Conservation (phyloP, 2,329 filamentous ascomycete species). For the Xylariales sp. region DNA sequence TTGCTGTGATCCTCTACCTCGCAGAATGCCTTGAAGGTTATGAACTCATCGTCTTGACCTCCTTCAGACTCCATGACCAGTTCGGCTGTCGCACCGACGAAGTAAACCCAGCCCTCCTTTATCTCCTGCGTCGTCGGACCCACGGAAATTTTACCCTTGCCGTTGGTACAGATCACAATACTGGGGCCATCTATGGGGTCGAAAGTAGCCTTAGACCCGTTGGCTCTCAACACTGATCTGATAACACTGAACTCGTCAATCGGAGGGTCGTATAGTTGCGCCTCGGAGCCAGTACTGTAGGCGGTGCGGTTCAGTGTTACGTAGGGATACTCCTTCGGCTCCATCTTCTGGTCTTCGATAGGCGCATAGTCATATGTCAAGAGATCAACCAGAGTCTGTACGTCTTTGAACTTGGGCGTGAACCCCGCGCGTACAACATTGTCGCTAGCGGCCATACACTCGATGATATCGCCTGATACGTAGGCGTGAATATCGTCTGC, state of each 20-base stretch:
- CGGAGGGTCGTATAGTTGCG: slow-evolving; percentile 83
- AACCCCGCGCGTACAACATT: slow-evolving; percentile 97
- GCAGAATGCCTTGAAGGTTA: slow-evolving; percentile 91
- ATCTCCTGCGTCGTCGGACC: slow-evolving; percentile 75
- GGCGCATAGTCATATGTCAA: slow-evolving; percentile 94
- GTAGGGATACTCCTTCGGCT: slow-evolving; percentile 79
- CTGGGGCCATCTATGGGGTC: slow-evolving; percentile 84
- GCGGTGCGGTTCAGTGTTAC: slow-evolving; percentile 74
- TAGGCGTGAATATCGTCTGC: slow-evolving; percentile 98
- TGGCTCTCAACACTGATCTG: slow-evolving; percentile 66
- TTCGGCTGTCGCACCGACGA: slow-evolving; percentile 85
- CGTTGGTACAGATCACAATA: slow-evolving; percentile 85
- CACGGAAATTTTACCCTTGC: slow-evolving; percentile 78
- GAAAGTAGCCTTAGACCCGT: slow-evolving; percentile 79
- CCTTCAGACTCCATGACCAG: slow-evolving; percentile 67
- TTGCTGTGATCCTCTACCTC: slow-evolving; percentile 60
- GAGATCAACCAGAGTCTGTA: slow-evolving; percentile 81
- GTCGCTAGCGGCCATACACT: slow-evolving; percentile 99
- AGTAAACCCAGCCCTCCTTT: slow-evolving; percentile 70
- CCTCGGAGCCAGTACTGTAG: slow-evolving; percentile 71
- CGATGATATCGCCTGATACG: slow-evolving; percentile 87
- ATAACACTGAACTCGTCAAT: slow-evolving; percentile 96
- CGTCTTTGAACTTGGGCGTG: slow-evolving; percentile 98
- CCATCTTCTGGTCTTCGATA: slow-evolving; percentile 92
- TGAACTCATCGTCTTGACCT: slow-evolving; percentile 63